These are phyloP conservation scores for Athelia psychrophila DNA, from an alignment of 1,284 basidiomycete species.

Conservation along the genomic window DNA sequence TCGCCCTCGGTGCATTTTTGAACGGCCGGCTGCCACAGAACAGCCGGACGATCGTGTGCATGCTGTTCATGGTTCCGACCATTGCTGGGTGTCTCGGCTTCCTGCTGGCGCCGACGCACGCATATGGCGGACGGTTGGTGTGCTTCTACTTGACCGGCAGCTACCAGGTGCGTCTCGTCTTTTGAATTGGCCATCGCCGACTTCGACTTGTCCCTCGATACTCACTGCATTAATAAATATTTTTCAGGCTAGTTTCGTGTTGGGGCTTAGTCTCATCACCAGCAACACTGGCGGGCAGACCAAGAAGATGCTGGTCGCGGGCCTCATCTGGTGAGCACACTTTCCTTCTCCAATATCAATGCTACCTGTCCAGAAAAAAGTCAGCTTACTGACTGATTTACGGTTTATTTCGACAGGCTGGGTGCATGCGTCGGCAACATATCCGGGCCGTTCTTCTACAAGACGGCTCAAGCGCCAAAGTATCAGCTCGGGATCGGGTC, in stretches of 20 bases:
- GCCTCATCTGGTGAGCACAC: neutral
- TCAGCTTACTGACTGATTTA: neutral
- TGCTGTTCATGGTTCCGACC: neutral
- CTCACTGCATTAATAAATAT: no score
- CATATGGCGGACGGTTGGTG: neutral
- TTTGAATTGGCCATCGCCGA: neutral
- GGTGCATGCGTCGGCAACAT: slow-evolving; percentile 40
- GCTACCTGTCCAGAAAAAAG: neutral
- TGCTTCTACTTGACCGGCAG: neutral
- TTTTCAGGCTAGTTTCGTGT: neutral
- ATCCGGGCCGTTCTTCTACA: slow-evolving; percentile 37
- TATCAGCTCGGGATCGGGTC: slow-evolving; percentile 39
- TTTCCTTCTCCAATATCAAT: neutral
- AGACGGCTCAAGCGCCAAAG: slow-evolving; percentile 30
- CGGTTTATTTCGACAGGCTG: no score
- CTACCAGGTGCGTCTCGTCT: neutral
- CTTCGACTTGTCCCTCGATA: no score
- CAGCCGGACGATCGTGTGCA: neutral
- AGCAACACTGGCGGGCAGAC: neutral
- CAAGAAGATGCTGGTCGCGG: no score
- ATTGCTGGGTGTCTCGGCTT: neutral
- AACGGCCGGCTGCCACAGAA: neutral
- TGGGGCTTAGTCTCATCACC: neutral
- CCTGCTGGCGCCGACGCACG: neutral
- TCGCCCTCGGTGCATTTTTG: slow-evolving; percentile 10